These are phyloP conservation scores for Penicillium decumbens DNA, from an alignment of 2,329 filamentous ascomycete species.

Conservation along the genomic window DNA sequence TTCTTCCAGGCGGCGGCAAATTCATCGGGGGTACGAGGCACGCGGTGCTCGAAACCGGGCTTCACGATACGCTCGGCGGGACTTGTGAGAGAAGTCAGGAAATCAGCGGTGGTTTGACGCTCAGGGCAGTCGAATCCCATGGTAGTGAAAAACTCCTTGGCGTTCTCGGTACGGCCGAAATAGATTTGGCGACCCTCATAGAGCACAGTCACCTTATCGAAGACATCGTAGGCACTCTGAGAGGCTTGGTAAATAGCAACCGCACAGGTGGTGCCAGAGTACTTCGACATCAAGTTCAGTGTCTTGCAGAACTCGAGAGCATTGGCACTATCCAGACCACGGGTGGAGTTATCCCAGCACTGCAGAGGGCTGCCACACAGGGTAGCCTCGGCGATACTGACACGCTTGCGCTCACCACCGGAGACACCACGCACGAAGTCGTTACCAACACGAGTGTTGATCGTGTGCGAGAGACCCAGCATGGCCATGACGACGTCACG, in stretches of 20 bases:
- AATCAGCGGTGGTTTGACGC: constrained; percentile 67
- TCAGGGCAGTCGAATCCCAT: constrained; percentile 67
- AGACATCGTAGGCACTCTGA: constrained; percentile 50
- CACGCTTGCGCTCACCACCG: constrained; percentile 59
- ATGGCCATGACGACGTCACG: constrained; percentile 46
- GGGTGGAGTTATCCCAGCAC: constrained; percentile 49
- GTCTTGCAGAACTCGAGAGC: constrained; percentile 56
- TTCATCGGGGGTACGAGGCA: constrained; percentile 66
- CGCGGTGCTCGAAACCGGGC: constrained; percentile 57
- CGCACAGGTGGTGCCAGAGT: constrained; percentile 47
- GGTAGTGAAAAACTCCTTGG: constrained; percentile 62
- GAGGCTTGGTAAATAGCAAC: constrained; percentile 56
- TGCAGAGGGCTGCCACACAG: constrained; percentile 47
- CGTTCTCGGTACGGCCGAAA: constrained; percentile 60
- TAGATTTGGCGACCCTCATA: constrained; percentile 76
- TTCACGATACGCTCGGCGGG: constrained; percentile 56
- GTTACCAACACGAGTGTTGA: constrained; percentile 46
- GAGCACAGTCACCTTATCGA: constrained; percentile 68
- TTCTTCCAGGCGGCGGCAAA: constrained; percentile 58
- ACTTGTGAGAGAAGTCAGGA: constrained; percentile 66
- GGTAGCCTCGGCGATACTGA: constrained; percentile 55
- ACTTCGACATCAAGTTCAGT: constrained; percentile 48
- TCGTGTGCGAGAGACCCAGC: constrained; percentile 49
- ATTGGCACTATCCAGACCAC: constrained; percentile 52
- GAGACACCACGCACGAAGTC: constrained; percentile 60